A percentile compares a stretch with the other conserved stretches of the same genome.
Evolutionary conservation across 768 basidiomycete species (phyloP).

Genomic region (Tricholoma sp.): DNA sequence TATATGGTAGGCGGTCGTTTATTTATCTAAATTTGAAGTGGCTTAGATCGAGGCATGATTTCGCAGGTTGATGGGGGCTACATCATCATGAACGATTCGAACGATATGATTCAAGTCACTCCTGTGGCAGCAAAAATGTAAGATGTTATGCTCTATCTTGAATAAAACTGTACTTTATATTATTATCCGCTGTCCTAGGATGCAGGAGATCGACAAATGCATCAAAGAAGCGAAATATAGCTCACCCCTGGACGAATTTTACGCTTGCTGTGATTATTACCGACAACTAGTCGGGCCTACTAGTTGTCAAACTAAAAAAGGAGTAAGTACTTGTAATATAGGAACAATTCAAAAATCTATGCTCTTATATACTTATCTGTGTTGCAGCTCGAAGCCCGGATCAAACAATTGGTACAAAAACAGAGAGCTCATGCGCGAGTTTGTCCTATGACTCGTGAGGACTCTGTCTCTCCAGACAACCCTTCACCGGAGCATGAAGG

Average conservation of each 20-base stretch:
- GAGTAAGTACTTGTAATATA: neutral
- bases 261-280: slow-evolving; percentile 7
- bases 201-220: neutral
- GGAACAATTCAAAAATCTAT: neutral
- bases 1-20: neutral
- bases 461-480: neutral
- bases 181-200: neutral
- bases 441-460: neutral
- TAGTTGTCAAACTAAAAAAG: neutral
- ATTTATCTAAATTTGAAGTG: neutral
- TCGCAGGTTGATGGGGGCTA: neutral
- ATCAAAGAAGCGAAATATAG: neutral
- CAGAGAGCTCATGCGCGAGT: neutral
- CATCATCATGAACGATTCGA: neutral
- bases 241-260: neutral
- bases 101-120: neutral
- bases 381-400: neutral
- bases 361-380: neutral
- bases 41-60: neutral
- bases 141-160: neutral
- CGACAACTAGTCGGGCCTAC: slow-evolving; percentile 6
- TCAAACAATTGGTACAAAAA: neutral
- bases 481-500: neutral
- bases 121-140: neutral
- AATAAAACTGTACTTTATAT: neutral